phyloP scores from a whole-genome alignment of 2,329 filamentous ascomycete species.

The Torrubiella hemipterigena region DNA sequence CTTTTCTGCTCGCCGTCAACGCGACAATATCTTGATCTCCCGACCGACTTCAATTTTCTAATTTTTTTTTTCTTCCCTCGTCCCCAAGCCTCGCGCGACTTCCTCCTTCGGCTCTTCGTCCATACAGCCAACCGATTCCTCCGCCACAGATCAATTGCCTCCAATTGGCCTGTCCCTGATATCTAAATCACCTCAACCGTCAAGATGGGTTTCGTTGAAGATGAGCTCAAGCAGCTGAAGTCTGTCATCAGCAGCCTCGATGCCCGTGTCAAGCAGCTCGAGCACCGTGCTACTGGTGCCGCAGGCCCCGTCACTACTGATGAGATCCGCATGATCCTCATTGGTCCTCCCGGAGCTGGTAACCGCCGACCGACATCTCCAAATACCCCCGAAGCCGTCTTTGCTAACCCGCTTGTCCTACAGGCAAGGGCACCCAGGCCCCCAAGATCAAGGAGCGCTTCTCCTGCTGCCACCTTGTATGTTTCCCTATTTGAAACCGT shows the following conservation, averaged over 20 bases:
- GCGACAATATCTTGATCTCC: neutral
- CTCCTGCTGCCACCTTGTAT: conserved; percentile 90
- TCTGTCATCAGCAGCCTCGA: conserved; percentile 76
- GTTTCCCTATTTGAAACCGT: conserved; percentile 20
- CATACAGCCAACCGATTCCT: neutral
- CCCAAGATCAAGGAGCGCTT: conserved; percentile 98
- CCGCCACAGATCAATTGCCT: neutral
- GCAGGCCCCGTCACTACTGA: conserved; percentile 37
- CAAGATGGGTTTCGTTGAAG: conserved; percentile 80
- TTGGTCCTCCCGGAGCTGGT: conserved; percentile 96
- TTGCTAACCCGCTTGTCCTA: conserved; percentile 7
- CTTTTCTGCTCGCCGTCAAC: neutral
- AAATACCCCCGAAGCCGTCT: conserved; percentile 1
- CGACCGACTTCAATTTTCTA: neutral
- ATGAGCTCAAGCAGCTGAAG: conserved; percentile 76
- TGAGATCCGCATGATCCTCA: conserved; percentile 89
- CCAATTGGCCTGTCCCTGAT: neutral
- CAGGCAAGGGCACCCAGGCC: conserved; percentile 97
- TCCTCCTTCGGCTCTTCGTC: neutral
- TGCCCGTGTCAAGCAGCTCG: conserved; percentile 73
- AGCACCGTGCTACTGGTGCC: conserved; percentile 54
- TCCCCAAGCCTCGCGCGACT: too few relatives aligned
- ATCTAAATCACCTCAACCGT: conserved; percentile 11
- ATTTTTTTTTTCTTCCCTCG: neutral
- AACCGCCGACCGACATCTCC: conserved; percentile 25